Evolutionary conservation across 495 filamentous ascomycete genomes (phyloP), one percentile per base, ranked within the genome.

Genomic region (Penicillium subrubescens): DNA sequence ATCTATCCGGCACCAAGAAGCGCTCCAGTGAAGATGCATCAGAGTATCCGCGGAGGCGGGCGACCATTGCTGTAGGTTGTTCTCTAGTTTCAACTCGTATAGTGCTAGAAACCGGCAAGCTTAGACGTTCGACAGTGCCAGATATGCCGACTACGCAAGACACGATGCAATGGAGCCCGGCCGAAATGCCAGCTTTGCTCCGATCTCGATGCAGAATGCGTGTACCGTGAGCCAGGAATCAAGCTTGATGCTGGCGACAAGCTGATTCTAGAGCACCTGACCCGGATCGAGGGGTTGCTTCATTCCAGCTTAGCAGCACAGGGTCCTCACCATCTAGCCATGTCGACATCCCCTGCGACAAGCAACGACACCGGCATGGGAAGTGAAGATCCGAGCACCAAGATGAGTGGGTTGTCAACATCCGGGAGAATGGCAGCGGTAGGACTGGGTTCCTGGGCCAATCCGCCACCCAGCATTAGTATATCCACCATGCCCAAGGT

Each of bases 181-280:
- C 91, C 91, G 15, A 92, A 92, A 75, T 94, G 91, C 73, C 88
- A 90, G 74, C 87, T 94, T 19, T 94, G 91, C 75, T 88, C 88
- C 17, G 91, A 93, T 72, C 81, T 94, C 44, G 89, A 91, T 63
- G 91, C 89, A 17, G 91, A 93, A 63, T 94, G 91, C 73, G 84
- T 92, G 62, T 94, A 94, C 71, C 84, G 91, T 51, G 91, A 94
- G 74, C 91, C 91, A 17, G 91, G 91, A 5, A 93, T 93, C 78
- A 94, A 94, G 74, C 87, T 93, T 31, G 91, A 93, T 74, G 90
- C 91, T 33, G 91, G 91, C 60, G 91, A 93, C 75, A 93, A 92
- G 72, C 84, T 93, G 44, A 94, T 94, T 61, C 79, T 94, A 25
- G 91, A 93, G 67, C 88, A 88, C 53, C 78, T 94, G 29, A 84